Percentiles rank a stretch among this genome's conserved stretches.
Conservation (phyloP, 106 monocot species). For the Dendrobium officinale region DNA sequence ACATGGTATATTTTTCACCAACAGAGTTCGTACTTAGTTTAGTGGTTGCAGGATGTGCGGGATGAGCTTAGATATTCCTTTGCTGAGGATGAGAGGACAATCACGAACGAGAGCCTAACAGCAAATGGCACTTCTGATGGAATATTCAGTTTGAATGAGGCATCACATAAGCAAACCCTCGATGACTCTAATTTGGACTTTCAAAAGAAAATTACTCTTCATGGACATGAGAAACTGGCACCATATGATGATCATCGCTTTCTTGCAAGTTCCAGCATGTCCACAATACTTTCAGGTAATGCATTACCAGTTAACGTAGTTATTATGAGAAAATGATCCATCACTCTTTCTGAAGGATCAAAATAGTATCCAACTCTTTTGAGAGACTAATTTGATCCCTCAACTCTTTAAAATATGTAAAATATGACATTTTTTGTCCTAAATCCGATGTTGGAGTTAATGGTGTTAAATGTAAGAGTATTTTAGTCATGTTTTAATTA, state of each 20-base stretch:
- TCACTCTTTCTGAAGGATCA: too few relatives aligned
- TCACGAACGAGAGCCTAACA: constrained; percentile 53
- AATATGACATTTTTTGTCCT: too few relatives aligned
- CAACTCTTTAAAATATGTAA: too few relatives aligned
- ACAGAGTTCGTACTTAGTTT: constrained; percentile 13
- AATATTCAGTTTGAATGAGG: constrained; percentile 7
- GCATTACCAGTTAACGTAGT: neutral
- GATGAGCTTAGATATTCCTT: constrained; percentile 69
- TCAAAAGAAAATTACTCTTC: constrained; percentile 78
- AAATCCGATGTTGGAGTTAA: too few relatives aligned
- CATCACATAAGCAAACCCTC: neutral
- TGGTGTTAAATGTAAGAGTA: too few relatives aligned
- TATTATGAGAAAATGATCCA: too few relatives aligned
- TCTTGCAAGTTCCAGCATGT: constrained; percentile 10
- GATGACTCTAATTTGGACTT: constrained; percentile 45
- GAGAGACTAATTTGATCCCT: too few relatives aligned
- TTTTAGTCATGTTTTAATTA: too few relatives aligned
- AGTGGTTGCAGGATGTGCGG: constrained; percentile 66
- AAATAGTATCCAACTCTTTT: too few relatives aligned
- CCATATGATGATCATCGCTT: neutral
- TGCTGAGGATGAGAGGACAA: constrained; percentile 50
- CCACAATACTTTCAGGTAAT: constrained; percentile 43
- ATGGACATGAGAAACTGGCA: constrained; percentile 18
- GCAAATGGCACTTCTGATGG: constrained; percentile 9
- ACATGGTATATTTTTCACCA: constrained; percentile 2